Evolutionary conservation across 2,329 filamentous ascomycete species (phyloP).

Genomic region (Catunica adiposa): DNA sequence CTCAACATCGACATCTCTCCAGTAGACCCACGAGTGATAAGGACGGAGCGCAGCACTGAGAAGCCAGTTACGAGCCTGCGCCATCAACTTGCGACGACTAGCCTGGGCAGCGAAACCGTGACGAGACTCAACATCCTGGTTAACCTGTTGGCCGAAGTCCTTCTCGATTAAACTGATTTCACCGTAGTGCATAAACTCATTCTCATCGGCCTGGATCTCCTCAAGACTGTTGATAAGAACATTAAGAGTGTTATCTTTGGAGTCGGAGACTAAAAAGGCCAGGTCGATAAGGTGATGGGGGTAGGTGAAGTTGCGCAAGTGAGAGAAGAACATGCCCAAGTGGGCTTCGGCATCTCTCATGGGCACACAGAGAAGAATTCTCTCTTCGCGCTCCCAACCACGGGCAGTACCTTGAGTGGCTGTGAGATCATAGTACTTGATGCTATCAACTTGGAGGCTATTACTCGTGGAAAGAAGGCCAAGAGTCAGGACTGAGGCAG

Average conservation of each 20-base stretch:
- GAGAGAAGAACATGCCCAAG: constrained; percentile 96
- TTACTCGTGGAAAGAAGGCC: constrained; percentile 51
- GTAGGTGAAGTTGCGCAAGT: constrained; percentile 90
- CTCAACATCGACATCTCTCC: constrained; percentile 96
- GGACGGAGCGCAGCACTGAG: constrained; percentile 82
- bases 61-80: constrained; percentile 92
- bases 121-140: constrained; percentile 92
- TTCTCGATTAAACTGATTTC: constrained; percentile 98
- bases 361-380: constrained; percentile 86
- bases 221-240: constrained; percentile 61
- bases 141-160: constrained; percentile 94
- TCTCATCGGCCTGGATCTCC: constrained; percentile 61
- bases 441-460: constrained; percentile 73
- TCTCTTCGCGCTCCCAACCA: constrained; percentile 92
- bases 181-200: constrained; percentile 70
- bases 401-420: constrained; percentile 81
- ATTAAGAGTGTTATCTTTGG: constrained; percentile 74
- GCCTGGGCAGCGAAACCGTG: constrained; percentile 96
- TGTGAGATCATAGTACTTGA: constrained; percentile 90
- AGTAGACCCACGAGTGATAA: constrained; percentile 98
- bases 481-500: constrained; percentile 47
- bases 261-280: constrained; percentile 92
- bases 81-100: constrained; percentile 87
- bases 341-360: constrained; percentile 84
- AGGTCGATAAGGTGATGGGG: constrained; percentile 92